These are phyloP conservation scores for Corrigiola litoralis DNA, from an alignment of 179 eudicot genomes.

Conservation along the genomic window DNA sequence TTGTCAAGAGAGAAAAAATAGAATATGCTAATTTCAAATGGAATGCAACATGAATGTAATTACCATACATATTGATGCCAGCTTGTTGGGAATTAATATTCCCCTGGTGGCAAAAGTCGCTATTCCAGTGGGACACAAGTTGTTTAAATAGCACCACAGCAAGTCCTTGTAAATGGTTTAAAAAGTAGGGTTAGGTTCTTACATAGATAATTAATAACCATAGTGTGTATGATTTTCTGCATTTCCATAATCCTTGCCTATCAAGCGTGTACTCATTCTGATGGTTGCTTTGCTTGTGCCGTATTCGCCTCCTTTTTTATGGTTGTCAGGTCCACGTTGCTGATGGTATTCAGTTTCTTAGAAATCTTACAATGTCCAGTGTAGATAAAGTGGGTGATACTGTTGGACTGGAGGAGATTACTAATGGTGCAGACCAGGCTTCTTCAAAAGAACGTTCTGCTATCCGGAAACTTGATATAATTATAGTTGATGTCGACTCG, in stretches of 20 bases:
- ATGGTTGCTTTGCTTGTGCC: neutral
- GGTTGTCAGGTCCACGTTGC: constrained; percentile 61
- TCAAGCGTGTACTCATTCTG: neutral
- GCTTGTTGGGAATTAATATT: neutral
- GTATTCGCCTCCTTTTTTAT: neutral
- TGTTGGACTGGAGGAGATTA: constrained; percentile 9
- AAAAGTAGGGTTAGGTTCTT: neutral
- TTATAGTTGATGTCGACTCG: constrained; percentile 87
- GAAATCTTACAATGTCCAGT: constrained; percentile 28
- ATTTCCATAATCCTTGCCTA: neutral
- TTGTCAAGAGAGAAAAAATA: too few relatives aligned
- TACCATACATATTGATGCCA: too few relatives aligned
- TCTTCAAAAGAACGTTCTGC: constrained; percentile 23
- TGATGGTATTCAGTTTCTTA: constrained; percentile 75
- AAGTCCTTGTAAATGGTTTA: neutral
- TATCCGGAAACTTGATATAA: constrained; percentile 40
- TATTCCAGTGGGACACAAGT: neutral
- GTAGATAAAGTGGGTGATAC: constrained; percentile 15
- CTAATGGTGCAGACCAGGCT: constrained; percentile 5
- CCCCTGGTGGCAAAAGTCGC: neutral
- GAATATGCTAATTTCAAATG: too few relatives aligned
- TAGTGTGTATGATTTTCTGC: neutral
- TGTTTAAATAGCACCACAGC: neutral
- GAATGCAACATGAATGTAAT: too few relatives aligned
- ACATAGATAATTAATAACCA: neutral